Percentiles rank a stretch among this genome's conserved stretches.
Conservation (phyloP, 1,284 basidiomycete species). For the Rhodotorula mucilaginosa region DNA sequence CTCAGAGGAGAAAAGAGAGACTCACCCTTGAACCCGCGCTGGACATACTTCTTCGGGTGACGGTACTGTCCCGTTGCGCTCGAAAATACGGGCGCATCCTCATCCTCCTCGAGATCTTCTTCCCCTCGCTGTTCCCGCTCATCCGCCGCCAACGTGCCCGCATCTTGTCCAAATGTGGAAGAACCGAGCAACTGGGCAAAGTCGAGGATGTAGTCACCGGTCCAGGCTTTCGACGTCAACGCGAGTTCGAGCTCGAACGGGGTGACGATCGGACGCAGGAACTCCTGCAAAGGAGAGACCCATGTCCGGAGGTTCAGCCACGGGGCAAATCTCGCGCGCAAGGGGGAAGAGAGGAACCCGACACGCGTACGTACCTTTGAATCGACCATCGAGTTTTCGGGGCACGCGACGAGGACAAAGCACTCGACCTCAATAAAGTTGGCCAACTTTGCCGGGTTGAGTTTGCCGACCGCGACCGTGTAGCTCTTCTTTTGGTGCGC, state of each 20-base stretch:
- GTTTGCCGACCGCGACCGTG: conserved; percentile 90
- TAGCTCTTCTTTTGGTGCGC: conserved; percentile 80
- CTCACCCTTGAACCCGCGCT: conserved; percentile 26
- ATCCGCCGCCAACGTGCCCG: conserved; percentile 25
- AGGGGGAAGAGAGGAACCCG: background rate
- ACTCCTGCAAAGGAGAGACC: conserved; percentile 60
- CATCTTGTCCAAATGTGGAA: conserved; percentile 48
- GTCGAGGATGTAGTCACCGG: conserved; percentile 75
- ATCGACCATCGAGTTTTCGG: conserved; percentile 87
- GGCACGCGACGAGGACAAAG: conserved; percentile 91
- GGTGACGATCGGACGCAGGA: conserved; percentile 84
- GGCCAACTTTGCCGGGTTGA: conserved; percentile 91
- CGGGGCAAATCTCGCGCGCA: background rate
- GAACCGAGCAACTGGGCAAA: conserved; percentile 66
- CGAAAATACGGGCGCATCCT: conserved; percentile 67
- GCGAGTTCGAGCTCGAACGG: conserved; percentile 89
- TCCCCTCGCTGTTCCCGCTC: background rate
- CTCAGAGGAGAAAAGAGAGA: conserved; percentile 28
- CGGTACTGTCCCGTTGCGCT: conserved; percentile 83
- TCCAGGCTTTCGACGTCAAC: conserved; percentile 62
- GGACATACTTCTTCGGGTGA: conserved; percentile 65
- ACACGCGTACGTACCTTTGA: conserved; percentile 59
- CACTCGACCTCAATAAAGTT: conserved; percentile 97
- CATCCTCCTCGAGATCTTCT: conserved; percentile 34
- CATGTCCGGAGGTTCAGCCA: no score